Base-by-base conservation (phyloP, 345 rosid species). In the Murraya paniculata region DNA sequence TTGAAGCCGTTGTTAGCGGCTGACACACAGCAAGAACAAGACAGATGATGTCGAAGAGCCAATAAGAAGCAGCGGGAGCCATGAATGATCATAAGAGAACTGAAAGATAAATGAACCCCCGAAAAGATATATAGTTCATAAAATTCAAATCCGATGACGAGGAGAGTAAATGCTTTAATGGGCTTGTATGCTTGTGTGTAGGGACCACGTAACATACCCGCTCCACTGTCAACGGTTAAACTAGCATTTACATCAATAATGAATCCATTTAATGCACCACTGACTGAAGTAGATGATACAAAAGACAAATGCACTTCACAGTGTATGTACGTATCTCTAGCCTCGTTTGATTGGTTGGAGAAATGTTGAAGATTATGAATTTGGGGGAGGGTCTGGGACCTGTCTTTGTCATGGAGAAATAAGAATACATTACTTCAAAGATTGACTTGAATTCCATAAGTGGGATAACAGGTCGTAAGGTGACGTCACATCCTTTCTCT, bases 1-100 rank as follows among this genome's bases (percentile, higher is more conserved):
- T 84, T 57, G 87, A 79, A 81, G 84, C 90, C 75, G 69, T 64
- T 5, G 75, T 74, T 28, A 25, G 73, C 24, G 21, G 73, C 56
- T 30, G 77, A 68, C 82, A 69, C 31, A 74, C 57, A 69, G 74
- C 81, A 65, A 78, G 75, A 82, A 80, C 71, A 68, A 60, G 71
- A 58, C 73, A 35, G n/a, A 70, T 16, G 11, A 62, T 11, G 35
- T n/a, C 61, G 22, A 41, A 66, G n/a, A 24, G 25, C 79, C 77
- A 14, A 14, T 36, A 50, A 64, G 64, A 62, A 60, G 79, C 68
- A 78, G 73, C 62, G 35, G 55, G 10, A 39, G 68, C 68, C 68
- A 73, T 73, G 41, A 36, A 64, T 64, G 67, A 39, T 27, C 58
- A 7, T 25, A 22, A 39, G 10, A 39, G 27, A 73, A 35, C 68